A percentile compares a stretch with the other conserved stretches of the same genome.
phyloP scores from a whole-genome alignment of 345 rosid species.

The Populus ilicifolia region DNA sequence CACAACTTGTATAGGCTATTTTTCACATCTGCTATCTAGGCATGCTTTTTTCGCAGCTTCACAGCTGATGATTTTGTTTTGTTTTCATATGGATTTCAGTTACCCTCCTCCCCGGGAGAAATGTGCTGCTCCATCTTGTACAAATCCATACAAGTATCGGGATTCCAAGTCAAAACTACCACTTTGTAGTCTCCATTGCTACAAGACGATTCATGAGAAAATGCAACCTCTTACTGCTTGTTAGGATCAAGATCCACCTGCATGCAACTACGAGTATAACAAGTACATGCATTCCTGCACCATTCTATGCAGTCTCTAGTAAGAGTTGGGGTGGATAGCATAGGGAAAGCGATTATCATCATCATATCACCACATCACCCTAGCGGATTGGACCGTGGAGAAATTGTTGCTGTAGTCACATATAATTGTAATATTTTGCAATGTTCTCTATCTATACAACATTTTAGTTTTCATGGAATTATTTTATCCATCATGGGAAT shows the following conservation, averaged over 20 bases:
- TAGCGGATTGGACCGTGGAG: background rate
- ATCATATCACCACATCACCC: no score
- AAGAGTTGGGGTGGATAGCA: background rate
- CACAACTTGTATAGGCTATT: background rate
- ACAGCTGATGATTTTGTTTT: background rate
- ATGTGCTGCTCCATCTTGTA: slow-evolving; percentile 23
- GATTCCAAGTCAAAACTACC: slow-evolving; percentile 28
- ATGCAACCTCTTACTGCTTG: slow-evolving; percentile 12
- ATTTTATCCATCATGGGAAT: no score
- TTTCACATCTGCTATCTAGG: background rate
- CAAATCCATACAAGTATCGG: slow-evolving; percentile 24
- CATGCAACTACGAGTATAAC: background rate
- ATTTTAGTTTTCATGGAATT: no score
- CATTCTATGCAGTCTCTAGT: background rate
- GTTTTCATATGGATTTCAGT: slow-evolving; percentile 10
- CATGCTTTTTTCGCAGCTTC: background rate
- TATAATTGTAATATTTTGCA: background rate
- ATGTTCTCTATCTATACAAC: background rate
- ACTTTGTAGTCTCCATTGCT: slow-evolving; percentile 23
- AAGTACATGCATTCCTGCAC: background rate
- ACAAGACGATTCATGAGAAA: slow-evolving; percentile 18
- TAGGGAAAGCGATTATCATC: background rate
- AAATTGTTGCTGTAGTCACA: background rate
- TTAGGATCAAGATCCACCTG: background rate
- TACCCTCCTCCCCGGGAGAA: slow-evolving; percentile 30